These are phyloP conservation scores for Ramaria rubella DNA, from an alignment of 768 basidiomycete genomes.

Conservation along the genomic window DNA sequence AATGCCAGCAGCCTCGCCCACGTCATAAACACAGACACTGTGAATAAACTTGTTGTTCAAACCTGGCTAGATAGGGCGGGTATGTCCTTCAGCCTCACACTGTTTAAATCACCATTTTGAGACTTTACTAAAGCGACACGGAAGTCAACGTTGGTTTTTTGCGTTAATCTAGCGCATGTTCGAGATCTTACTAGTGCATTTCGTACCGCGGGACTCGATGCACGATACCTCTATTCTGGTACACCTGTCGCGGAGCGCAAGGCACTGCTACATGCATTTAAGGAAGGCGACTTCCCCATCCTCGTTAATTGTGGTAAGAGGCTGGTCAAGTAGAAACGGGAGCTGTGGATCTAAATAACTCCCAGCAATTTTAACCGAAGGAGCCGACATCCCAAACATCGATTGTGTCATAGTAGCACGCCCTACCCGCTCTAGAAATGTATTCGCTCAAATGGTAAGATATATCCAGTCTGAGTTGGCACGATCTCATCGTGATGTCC, in stretches of 20 bases:
- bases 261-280: constrained; percentile 60
- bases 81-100: constrained; percentile 27
- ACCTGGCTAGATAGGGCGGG: constrained; percentile 84
- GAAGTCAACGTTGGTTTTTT: constrained; percentile 89
- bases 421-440: constrained; percentile 82
- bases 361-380: constrained; percentile 83
- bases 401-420: constrained; percentile 86
- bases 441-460: constrained; percentile 88
- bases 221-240: constrained; percentile 66
- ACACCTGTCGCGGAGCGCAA: constrained; percentile 62
- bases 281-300: constrained; percentile 69
- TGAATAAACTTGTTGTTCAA: constrained; percentile 74
- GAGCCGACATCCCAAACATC: constrained; percentile 90
- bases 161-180: constrained; percentile 80
- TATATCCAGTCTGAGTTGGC: neutral
- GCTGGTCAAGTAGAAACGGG: neutral
- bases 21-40: constrained; percentile 70
- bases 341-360: neutral
- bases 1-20: constrained; percentile 68
- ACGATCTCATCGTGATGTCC: neutral
- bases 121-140: constrained; percentile 40
- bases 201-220: constrained; percentile 71
- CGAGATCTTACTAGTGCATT: constrained; percentile 66
- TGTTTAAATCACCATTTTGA: neutral
- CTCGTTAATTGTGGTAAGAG: constrained; percentile 78